Evolutionary conservation across 208 protist genomes (phyloP).

Genomic region (Trypanosomatidae sp.): DNA sequence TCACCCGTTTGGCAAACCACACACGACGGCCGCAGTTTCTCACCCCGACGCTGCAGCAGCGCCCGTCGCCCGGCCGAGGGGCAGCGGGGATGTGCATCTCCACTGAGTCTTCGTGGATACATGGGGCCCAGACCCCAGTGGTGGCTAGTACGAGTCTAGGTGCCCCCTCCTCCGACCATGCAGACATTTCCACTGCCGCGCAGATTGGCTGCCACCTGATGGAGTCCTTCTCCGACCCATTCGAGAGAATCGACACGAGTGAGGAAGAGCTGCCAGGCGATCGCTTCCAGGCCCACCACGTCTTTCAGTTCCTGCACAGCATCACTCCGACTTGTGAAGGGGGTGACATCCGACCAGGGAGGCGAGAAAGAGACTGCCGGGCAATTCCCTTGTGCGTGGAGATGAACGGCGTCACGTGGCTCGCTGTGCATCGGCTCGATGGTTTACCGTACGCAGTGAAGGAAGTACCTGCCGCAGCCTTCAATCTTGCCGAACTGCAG

Average conservation of each 20-base stretch:
- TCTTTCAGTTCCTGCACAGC: slow-evolving; percentile 59
- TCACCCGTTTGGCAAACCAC: background rate
- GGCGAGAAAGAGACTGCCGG: background rate
- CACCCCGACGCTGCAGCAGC: background rate
- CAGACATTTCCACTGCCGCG: background rate
- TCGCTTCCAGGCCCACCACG: slow-evolving; percentile 58
- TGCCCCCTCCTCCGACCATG: background rate
- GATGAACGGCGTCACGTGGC: slow-evolving; percentile 61
- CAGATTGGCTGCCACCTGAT: background rate
- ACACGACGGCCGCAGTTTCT: background rate
- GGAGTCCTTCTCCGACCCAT: background rate
- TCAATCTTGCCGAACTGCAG: slow-evolving; percentile 20
- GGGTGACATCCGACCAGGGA: slow-evolving; percentile 13
- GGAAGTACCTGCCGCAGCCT: slow-evolving; percentile 38
- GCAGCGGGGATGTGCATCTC: slow-evolving; percentile 4
- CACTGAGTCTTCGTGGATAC: slow-evolving; percentile 5
- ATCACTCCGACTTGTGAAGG: slow-evolving; percentile 1
- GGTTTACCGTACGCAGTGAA: slow-evolving; percentile 68
- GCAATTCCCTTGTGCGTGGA: slow-evolving; percentile 35
- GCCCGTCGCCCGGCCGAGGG: background rate
- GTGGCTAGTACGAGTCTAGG: background rate
- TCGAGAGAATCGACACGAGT: slow-evolving; percentile 7
- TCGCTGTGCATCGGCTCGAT: slow-evolving; percentile 48
- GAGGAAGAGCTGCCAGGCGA: slow-evolving; percentile 43
- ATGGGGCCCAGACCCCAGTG: background rate